Evolutionary conservation across 306 rosid species (phyloP).

Genomic region (Corylus avellana): DNA sequence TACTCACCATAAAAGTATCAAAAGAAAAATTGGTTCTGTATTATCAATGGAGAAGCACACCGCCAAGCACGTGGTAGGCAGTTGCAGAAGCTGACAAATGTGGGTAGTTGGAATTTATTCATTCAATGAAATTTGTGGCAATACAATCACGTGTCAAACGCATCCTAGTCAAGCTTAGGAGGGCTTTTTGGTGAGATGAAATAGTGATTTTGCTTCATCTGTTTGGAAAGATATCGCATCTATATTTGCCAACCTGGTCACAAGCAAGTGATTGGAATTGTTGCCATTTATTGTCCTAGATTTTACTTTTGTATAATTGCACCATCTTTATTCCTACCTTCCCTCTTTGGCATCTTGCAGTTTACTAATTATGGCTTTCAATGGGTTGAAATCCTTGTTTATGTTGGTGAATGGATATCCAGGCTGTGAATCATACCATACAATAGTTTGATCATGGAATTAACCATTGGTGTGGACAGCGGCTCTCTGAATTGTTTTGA

Average conservation of each 20-base stretch:
- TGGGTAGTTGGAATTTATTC: not conserved
- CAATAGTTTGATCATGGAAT: not conserved
- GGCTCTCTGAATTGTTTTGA: not conserved
- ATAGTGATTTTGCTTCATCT: not conserved
- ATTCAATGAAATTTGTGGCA: not conserved
- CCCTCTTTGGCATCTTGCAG: constrained; percentile 5
- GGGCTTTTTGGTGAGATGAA: not conserved
- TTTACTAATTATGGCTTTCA: constrained; percentile 1
- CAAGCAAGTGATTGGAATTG: not conserved
- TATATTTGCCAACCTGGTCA: constrained; percentile 1
- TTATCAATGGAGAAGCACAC: not conserved
- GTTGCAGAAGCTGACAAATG: constrained; percentile 3
- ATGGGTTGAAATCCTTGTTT: not conserved
- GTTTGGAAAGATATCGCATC: not conserved
- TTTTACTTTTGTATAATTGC: not conserved
- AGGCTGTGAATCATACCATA: not conserved
- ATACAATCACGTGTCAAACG: not conserved
- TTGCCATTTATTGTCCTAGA: not conserved
- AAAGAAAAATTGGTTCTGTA: not conserved
- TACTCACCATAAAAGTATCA: not conserved
- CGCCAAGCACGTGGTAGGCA: not conserved
- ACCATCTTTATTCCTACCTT: not conserved
- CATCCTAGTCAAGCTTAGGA: not conserved
- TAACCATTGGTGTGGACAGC: not conserved
- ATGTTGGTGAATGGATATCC: not conserved